Base-by-base conservation (phyloP, 169 alveolate species). In the Babesia sp. region DNA sequence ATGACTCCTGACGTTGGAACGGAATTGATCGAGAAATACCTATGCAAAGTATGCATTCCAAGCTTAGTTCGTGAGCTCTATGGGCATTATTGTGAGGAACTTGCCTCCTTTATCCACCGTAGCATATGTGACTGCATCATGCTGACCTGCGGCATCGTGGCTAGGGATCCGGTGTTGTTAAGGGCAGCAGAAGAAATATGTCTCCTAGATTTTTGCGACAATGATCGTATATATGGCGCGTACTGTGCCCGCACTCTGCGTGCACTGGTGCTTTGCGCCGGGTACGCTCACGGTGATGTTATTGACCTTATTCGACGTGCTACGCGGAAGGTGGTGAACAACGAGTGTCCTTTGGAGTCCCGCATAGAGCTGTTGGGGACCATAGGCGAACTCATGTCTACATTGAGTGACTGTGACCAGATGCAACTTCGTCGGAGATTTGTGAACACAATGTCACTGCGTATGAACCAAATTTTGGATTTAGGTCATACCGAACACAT, bases 201-300 rank as follows among this genome's bases (percentile, higher is more conserved):
- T 22, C 18, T 64, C 34, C 34, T 28, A 4, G 36, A 64, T 1
- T 64, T 64, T 48, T 9, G 54, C 26, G 61, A 48, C 33, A 56
- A 48, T 11, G 36, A 29, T 0, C 12, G 33, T 39, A 8, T 48
- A 2, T 64, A 64, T 48, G 28, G 26, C 39, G 28, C 7, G n/a
- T 48, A 46, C 26, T 12, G 64, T 33, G 74, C 74, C 16, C 74
- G 74, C 8, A 61, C 74, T 0, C 20, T 64, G 31, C 59, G 61
- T 3, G 12, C 74, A 29, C 22, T 64, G 36, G 46, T 50, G 20
- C 44, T 64, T 59, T 16, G 74, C 18, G 59, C 63, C 61, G 36
- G 48, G 9, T 64, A 33, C 37, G 31, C 50, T 16, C 20, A 46
- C 26, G 18, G 55, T 29, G 74, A 64, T 44, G 61, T 64, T 1